Conservation (phyloP, 495 filamentous ascomycete genomes). For the Staphylotrichum tortipilum region DNA sequence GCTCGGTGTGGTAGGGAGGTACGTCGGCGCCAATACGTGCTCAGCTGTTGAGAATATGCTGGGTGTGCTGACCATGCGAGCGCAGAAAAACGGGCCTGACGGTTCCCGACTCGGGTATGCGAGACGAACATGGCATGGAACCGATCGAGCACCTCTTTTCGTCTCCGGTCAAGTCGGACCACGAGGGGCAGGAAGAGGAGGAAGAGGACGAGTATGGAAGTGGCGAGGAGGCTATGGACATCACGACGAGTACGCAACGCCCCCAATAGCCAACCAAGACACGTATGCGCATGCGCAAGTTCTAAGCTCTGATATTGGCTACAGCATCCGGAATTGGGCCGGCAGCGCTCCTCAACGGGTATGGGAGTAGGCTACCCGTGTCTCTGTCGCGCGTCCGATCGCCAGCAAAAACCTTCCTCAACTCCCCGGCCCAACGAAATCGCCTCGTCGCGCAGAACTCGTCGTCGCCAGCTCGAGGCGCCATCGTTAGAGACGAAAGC, state of each 20-base stretch:
- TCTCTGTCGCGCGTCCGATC: constrained; percentile 42
- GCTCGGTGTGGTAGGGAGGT: constrained; percentile 44
- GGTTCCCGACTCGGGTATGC: constrained; percentile 65
- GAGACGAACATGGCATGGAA: constrained; percentile 90
- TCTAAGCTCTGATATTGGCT: background rate
- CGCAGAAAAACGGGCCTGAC: constrained; percentile 72
- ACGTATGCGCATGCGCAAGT: too few species aligned
- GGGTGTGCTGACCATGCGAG: background rate
- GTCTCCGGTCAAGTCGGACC: constrained; percentile 49
- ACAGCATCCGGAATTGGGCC: constrained; percentile 24
- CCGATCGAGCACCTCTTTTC: constrained; percentile 79
- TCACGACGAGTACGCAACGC: constrained; percentile 36
- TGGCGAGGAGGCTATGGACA: constrained; percentile 34
- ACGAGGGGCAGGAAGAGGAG: constrained; percentile 8
- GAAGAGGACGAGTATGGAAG: constrained; percentile 18
- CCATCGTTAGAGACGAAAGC: constrained; percentile 8
- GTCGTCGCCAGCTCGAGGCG: constrained; percentile 23
- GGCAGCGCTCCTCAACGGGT: constrained; percentile 23
- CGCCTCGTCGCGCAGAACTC: constrained; percentile 35
- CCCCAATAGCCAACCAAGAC: too few species aligned
- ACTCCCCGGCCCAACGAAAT: constrained; percentile 47
- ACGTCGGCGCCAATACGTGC: constrained; percentile 4
- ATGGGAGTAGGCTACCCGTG: constrained; percentile 34
- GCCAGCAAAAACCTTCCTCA: constrained; percentile 48
- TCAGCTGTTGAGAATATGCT: background rate